These are phyloP conservation scores for Wickerhamomyces sp. DNA, from an alignment of 1,139 yeast genomes.

Conservation along the genomic window DNA sequence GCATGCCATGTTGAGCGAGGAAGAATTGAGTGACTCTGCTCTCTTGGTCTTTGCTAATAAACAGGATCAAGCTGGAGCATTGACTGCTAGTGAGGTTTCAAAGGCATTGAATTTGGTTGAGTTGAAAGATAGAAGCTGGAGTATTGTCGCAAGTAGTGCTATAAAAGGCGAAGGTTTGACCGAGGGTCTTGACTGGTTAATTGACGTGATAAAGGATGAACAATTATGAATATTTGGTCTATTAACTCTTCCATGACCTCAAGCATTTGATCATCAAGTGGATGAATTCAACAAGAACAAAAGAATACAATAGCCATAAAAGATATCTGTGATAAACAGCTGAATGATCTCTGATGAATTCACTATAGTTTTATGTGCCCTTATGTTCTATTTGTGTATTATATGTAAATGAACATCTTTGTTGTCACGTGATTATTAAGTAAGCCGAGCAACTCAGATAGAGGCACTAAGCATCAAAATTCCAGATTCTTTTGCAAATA, in stretches of 20 bases:
- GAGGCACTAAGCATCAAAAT: not conserved
- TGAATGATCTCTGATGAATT: too few relatives aligned
- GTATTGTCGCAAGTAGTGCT: slow-evolving; percentile 95
- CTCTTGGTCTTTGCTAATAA: slow-evolving; percentile 93
- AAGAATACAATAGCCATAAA: too few relatives aligned
- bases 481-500: too few relatives aligned
- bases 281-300: too few relatives aligned
- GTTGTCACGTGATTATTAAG: not conserved
- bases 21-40: slow-evolving; percentile 86
- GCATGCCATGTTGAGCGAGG: slow-evolving; percentile 89
- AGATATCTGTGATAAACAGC: too few relatives aligned
- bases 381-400: too few relatives aligned
- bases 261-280: too few relatives aligned
- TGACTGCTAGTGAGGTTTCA: slow-evolving; percentile 92
- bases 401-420: too few relatives aligned
- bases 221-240: slow-evolving; percentile 41
- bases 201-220: slow-evolving; percentile 92
- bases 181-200: slow-evolving; percentile 96
- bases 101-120: slow-evolving; percentile 82
- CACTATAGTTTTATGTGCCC: not conserved
- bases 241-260: not conserved
- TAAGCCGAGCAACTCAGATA: not conserved
- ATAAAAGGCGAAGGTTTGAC: slow-evolving; percentile 93
- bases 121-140: slow-evolving; percentile 95
- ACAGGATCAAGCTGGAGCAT: slow-evolving; percentile 95